A percentile compares a stretch with the other conserved stretches of the same genome.
phyloP scores from a whole-genome alignment of 805 yeast genomes.

The Kodamaea hsintzibuensis region DNA sequence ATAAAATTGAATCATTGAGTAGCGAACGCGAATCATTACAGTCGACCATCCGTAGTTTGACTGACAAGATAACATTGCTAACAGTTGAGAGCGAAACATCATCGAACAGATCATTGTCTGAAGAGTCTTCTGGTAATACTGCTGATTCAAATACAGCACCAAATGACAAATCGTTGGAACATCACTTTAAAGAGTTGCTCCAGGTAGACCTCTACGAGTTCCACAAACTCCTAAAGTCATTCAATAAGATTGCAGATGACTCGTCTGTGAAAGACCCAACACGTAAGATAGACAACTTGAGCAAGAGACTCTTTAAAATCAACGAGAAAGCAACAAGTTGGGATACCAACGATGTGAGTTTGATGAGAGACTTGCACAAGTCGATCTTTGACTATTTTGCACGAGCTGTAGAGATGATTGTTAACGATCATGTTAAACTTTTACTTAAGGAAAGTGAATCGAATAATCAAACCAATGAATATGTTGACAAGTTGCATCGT shows the following conservation, averaged over 20 bases:
- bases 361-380: constrained; percentile 38
- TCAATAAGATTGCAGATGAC: constrained; percentile 58
- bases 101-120: constrained; percentile 13
- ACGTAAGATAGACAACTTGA: constrained; percentile 45
- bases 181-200: constrained; percentile 44
- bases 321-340: constrained; percentile 13
- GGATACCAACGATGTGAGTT: constrained; percentile 21
- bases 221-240: constrained; percentile 49
- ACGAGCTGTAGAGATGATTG: constrained; percentile 60
- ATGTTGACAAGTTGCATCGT: constrained; percentile 22
- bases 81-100: not conserved
- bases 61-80: constrained; percentile 34
- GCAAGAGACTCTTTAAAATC: constrained; percentile 24
- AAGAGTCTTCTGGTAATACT: constrained; percentile 12
- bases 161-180: constrained; percentile 24
- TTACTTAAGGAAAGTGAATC: constrained; percentile 36
- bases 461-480: constrained; percentile 17
- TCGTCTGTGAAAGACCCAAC: constrained; percentile 60
- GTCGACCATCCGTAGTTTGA: constrained; percentile 36
- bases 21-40: constrained; percentile 23
- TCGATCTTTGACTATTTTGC: constrained; percentile 55
- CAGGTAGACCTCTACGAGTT: constrained; percentile 47
- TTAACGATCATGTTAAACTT: constrained; percentile 52
- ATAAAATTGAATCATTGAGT: constrained; percentile 3
- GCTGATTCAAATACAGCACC: not conserved